Conservation (phyloP, 1,139 yeast genomes). For the Yamadazyma pseudoaaseri region DNA sequence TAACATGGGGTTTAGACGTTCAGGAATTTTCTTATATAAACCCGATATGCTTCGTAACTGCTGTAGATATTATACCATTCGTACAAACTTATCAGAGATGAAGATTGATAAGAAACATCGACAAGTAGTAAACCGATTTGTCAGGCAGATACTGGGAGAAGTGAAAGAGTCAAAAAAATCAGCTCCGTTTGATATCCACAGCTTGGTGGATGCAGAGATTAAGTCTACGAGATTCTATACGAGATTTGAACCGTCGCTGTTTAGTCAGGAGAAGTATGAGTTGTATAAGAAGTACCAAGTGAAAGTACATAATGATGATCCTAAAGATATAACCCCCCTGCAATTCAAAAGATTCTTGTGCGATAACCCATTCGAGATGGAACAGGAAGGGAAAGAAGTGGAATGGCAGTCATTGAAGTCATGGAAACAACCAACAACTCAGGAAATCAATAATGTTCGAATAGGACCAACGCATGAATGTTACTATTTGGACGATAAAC, state of each 20-base stretch:
- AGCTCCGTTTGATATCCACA: conserved; percentile 16
- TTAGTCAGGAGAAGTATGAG: conserved; percentile 59
- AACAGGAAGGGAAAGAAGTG: conserved; percentile 21
- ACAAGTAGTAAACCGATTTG: conserved; percentile 62
- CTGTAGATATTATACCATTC: conserved; percentile 79
- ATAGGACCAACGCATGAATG: conserved; percentile 69
- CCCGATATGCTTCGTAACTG: conserved; percentile 73
- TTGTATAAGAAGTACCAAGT: conserved; percentile 71
- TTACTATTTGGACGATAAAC: conserved; percentile 60
- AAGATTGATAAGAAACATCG: conserved; percentile 65
- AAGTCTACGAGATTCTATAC: conserved; percentile 43
- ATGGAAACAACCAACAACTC: conserved; percentile 25
- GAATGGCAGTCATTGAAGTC: conserved; percentile 32
- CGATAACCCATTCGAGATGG: conserved; percentile 54
- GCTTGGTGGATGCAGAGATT: conserved; percentile 22
- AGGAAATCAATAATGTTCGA: conserved; percentile 11
- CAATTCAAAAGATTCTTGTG: conserved; percentile 70
- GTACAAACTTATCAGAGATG: conserved; percentile 52
- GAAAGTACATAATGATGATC: conserved; percentile 62
- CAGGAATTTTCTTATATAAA: conserved; percentile 73
- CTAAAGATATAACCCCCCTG: conserved; percentile 38
- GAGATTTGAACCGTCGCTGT: conserved; percentile 51
- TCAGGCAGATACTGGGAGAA: conserved; percentile 32
- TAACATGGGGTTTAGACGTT: conserved; percentile 74
- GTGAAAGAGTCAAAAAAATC: conserved; percentile 13